A percentile compares a stretch with the other conserved stretches of the same genome.
These are phyloP conservation scores for Didymella segeticola DNA, from an alignment of 2,329 filamentous ascomycete genomes.

Conservation along the genomic window DNA sequence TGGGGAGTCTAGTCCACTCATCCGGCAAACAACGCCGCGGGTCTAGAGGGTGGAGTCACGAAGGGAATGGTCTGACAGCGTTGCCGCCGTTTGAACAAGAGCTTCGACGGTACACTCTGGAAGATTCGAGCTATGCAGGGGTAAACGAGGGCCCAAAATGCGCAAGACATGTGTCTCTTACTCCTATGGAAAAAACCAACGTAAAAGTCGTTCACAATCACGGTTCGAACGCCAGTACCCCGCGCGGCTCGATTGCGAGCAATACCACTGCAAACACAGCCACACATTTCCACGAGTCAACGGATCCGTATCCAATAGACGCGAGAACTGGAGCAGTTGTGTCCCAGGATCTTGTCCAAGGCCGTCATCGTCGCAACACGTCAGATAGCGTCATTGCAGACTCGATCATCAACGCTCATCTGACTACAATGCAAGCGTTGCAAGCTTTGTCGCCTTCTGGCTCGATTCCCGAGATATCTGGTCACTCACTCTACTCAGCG, in stretches of 20 bases:
- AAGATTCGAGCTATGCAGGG: not conserved
- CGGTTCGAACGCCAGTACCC: constrained; percentile 26
- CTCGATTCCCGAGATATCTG: constrained; percentile 14
- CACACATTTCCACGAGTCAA: constrained; percentile 9
- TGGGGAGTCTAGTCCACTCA: constrained; percentile 14
- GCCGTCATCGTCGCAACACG: constrained; percentile 29
- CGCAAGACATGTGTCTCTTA: constrained; percentile 34
- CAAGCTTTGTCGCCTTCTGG: constrained; percentile 29
- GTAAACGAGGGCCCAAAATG: constrained; percentile 16
- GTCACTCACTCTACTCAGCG: constrained; percentile 15
- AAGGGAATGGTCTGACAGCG: constrained; percentile 21
- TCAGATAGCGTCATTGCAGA: constrained; percentile 35
- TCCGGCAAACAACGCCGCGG: not conserved
- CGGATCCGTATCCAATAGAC: constrained; percentile 14
- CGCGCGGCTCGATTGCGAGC: constrained; percentile 26
- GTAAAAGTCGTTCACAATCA: constrained; percentile 32
- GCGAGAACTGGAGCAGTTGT: not conserved
- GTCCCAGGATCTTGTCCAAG: constrained; percentile 3
- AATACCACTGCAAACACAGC: constrained; percentile 10
- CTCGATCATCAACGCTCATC: constrained; percentile 41
- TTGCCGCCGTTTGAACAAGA: constrained; percentile 24
- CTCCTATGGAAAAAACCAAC: constrained; percentile 29
- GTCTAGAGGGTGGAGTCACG: constrained; percentile 20
- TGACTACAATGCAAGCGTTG: constrained; percentile 37
- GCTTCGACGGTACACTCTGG: constrained; percentile 1